Evolutionary conservation across 495 filamentous ascomycete genomes (phyloP).

Genomic region (Penicillium crystallinum): DNA sequence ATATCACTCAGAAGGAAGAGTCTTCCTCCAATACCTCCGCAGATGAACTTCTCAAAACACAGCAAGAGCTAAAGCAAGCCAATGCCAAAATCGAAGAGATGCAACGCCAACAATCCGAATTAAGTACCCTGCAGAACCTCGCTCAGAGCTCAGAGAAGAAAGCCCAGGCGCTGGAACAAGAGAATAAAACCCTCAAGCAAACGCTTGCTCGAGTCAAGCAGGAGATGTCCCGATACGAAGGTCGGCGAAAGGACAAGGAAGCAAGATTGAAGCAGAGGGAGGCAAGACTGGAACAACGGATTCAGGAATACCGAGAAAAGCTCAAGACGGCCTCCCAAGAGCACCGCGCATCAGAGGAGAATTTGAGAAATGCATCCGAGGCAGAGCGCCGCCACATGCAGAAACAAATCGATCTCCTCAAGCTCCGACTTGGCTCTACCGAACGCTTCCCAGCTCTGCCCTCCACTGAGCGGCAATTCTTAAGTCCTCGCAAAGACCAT

Average conservation of each 20-base stretch:
- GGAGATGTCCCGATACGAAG: slow-evolving; percentile 49
- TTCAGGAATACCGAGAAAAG: slow-evolving; percentile 42
- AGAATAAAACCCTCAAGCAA: slow-evolving; percentile 49
- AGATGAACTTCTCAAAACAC: slow-evolving; percentile 37
- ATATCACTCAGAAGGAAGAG: slow-evolving; percentile 43
- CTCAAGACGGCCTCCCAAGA: slow-evolving; percentile 33
- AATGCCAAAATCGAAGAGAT: slow-evolving; percentile 57
- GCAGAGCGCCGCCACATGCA: slow-evolving; percentile 35
- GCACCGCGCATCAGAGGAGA: slow-evolving; percentile 37
- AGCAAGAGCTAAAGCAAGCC: slow-evolving; percentile 50
- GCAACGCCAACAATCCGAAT: slow-evolving; percentile 47
- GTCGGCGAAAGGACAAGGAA: slow-evolving; percentile 48
- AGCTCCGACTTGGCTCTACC: slow-evolving; percentile 22
- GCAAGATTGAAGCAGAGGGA: slow-evolving; percentile 46
- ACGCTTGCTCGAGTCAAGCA: slow-evolving; percentile 49
- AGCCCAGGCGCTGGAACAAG: slow-evolving; percentile 54
- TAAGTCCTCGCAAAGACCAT: slow-evolving; percentile 34
- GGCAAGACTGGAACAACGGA: slow-evolving; percentile 41
- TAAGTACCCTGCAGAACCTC: slow-evolving; percentile 47
- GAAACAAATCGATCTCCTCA: slow-evolving; percentile 31
- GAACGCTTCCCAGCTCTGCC: slow-evolving; percentile 25
- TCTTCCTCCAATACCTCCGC: slow-evolving; percentile 37
- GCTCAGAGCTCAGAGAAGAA: slow-evolving; percentile 62
- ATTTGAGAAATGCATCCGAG: slow-evolving; percentile 27
- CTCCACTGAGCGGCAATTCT: slow-evolving; percentile 19